Percentiles rank a stretch among this genome's conserved stretches.
phyloP scores from a whole-genome alignment of 768 basidiomycete genomes.

The Lentinula edodes region DNA sequence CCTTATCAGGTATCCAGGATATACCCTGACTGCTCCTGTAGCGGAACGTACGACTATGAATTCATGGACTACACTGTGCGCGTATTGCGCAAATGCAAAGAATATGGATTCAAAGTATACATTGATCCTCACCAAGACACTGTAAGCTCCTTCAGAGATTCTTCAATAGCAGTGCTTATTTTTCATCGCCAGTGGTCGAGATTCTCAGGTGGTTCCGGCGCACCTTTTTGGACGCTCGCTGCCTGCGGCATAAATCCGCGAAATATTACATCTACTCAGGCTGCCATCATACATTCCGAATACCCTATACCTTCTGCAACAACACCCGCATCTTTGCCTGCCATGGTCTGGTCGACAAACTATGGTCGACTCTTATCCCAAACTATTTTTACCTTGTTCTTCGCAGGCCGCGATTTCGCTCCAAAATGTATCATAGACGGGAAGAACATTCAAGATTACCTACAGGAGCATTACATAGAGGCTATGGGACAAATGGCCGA shows the following conservation, averaged over 20 bases:
- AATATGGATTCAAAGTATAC: slow-evolving; percentile 86
- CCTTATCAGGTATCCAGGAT: slow-evolving; percentile 7
- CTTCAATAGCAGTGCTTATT: slow-evolving; percentile 4
- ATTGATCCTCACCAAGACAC: slow-evolving; percentile 97
- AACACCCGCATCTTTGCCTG: slow-evolving; percentile 71
- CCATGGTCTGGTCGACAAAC: slow-evolving; percentile 98
- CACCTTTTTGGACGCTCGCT: slow-evolving; percentile 87
- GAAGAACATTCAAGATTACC: slow-evolving; percentile 86
- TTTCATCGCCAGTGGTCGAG: slow-evolving; percentile 76
- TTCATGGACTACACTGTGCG: slow-evolving; percentile 90
- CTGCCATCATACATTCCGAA: slow-evolving; percentile 86
- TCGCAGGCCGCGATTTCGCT: slow-evolving; percentile 83
- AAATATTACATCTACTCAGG: slow-evolving; percentile 79
- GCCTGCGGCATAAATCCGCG: slow-evolving; percentile 89
- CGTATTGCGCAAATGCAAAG: slow-evolving; percentile 86
- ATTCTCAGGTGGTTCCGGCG: slow-evolving; percentile 91
- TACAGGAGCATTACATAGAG: slow-evolving; percentile 70
- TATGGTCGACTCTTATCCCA: slow-evolving; percentile 85
- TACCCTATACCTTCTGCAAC: slow-evolving; percentile 62
- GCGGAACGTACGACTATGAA: slow-evolving; percentile 84
- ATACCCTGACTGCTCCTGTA: slow-evolving; percentile 21
- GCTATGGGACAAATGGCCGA: slow-evolving; percentile 77
- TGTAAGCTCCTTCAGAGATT: slow-evolving; percentile 41
- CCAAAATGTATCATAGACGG: slow-evolving; percentile 89
- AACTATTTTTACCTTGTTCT: slow-evolving; percentile 93